Evolutionary conservation across 495 filamentous ascomycete species (phyloP), one percentile per base, ranked within the genome.

Genomic region (Oidiodendron maius): DNA sequence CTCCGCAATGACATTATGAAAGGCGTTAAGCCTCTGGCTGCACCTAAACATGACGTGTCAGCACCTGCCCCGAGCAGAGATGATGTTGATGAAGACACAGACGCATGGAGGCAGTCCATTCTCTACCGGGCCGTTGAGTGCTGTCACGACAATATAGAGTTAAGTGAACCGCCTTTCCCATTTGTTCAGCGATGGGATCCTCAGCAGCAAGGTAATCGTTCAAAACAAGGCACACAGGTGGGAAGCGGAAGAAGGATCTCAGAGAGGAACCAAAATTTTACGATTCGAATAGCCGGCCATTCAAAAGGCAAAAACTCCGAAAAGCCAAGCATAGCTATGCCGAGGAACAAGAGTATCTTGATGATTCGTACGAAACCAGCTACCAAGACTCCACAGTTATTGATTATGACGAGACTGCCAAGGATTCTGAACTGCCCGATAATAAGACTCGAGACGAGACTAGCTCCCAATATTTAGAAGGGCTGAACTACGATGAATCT

Each of bases 111-210:
- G 51, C 60, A 79, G 8, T 91, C 82, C 59, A 82, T 96, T 28
- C 75, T 69, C 23, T 77, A 75, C 44, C 71, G 70, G 40, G 91
- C 89, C 38, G 83, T 89, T 10, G 93, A 98, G 61, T 96, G 93
- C 62, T 77, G 83, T 51, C 66, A 81, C 41, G 80, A 89, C 18
- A 80, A 79, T n/a, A 68, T 90, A 40, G 67, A 79, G 47, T 70
- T 96, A 25, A 89, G 78, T 46, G 74, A 82, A 17, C 91, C 93
- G 0, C 86, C 87, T 2, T 97, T 95, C 60, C 93, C 93, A 0
- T 98, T 97, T 55, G 68, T 82, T 11, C 88, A 95, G 62, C 80
- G 85, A 44, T 96, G 89, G 90, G 87, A 96, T 64, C 70, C 75
- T 3, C 82, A 87, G 44, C 85, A 91, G 48, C 69, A 80, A 55